Evolutionary conservation across 2,329 filamentous ascomycete genomes (phyloP).

Genomic region (Trematosphaeria pertusa): DNA sequence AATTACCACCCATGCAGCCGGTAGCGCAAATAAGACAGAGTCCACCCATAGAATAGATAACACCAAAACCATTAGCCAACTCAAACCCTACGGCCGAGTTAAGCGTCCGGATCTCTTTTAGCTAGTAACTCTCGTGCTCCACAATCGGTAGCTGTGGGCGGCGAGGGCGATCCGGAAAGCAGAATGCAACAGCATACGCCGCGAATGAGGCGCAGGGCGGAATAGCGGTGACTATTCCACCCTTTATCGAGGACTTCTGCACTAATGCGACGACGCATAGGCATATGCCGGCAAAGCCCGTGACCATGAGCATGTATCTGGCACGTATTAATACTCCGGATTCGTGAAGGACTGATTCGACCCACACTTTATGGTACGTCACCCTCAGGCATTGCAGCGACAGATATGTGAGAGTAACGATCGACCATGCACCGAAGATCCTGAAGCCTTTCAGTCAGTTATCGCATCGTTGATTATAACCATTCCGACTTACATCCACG

Average conservation of each 20-base stretch:
- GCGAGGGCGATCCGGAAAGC: slow-evolving; percentile 18
- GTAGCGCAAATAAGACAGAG: no score
- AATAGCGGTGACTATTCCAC: slow-evolving; percentile 23
- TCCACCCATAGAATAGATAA: no score
- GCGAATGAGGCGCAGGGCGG: slow-evolving; percentile 29
- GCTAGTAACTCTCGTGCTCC: no score
- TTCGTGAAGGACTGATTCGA: neutral
- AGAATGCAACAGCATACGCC: slow-evolving; percentile 23
- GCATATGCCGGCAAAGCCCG: slow-evolving; percentile 15
- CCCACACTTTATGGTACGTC: slow-evolving; percentile 18
- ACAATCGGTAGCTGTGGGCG: neutral
- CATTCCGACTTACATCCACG: slow-evolving; percentile 27
- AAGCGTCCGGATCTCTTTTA: no score
- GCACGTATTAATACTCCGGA: slow-evolving; percentile 1
- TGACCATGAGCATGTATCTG: slow-evolving; percentile 20
- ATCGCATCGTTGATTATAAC: neutral
- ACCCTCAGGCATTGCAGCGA: slow-evolving; percentile 18
- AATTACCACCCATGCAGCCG: no score
- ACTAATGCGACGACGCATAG: slow-evolving; percentile 25
- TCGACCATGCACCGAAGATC: slow-evolving; percentile 20
- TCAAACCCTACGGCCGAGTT: no score
- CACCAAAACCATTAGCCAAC: no score
- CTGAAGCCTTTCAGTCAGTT: slow-evolving; percentile 1
- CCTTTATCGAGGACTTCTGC: slow-evolving; percentile 22
- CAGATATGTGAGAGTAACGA: slow-evolving; percentile 17